A percentile compares a stretch with the other conserved stretches of the same genome.
phyloP scores from a whole-genome alignment of 2,329 filamentous ascomycete genomes.

The Pseudogymnoascus sp. region DNA sequence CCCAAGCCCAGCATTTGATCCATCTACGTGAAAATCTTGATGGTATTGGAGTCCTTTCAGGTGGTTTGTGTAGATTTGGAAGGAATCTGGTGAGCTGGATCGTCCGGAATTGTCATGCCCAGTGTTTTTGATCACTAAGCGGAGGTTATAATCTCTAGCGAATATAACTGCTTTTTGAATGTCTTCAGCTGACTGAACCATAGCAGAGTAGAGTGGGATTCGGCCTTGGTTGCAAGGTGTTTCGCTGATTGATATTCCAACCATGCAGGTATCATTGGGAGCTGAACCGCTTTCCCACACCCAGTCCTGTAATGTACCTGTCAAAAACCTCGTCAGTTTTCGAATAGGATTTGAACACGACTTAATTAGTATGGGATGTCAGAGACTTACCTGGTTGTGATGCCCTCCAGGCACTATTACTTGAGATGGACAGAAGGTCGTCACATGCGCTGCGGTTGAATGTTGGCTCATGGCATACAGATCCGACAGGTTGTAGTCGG shows the following conservation, averaged over 20 bases:
- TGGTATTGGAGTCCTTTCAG: conserved; percentile 9
- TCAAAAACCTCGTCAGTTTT: not conserved
- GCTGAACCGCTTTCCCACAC: not conserved
- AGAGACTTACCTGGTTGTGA: not conserved
- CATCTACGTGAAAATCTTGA: conserved; percentile 10
- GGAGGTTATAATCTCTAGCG: conserved; percentile 10
- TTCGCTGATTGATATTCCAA: not conserved
- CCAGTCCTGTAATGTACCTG: not conserved
- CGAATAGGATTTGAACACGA: not conserved
- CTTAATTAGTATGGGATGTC: not conserved
- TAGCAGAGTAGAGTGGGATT: conserved; percentile 9
- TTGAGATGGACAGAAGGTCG: not conserved
- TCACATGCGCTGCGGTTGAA: conserved; percentile 10
- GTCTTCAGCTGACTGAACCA: conserved; percentile 10
- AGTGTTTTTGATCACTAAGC: conserved; percentile 13
- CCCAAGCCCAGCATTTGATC: conserved; percentile 1
- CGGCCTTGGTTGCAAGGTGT: conserved; percentile 10
- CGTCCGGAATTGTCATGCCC: conserved; percentile 13
- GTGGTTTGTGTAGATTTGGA: conserved; percentile 11
- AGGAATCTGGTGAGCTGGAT: conserved; percentile 12
- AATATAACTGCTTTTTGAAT: conserved; percentile 13
- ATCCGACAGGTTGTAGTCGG: conserved; percentile 3
- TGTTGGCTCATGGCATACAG: conserved; percentile 7
- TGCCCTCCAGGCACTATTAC: conserved; percentile 8
- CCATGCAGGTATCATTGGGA: conserved; percentile 1